Percentiles rank a stretch among this genome's conserved stretches.
phyloP scores from a whole-genome alignment of 202 grass and related monocot species.

The Bolboschoenoplectus hybrid region DNA sequence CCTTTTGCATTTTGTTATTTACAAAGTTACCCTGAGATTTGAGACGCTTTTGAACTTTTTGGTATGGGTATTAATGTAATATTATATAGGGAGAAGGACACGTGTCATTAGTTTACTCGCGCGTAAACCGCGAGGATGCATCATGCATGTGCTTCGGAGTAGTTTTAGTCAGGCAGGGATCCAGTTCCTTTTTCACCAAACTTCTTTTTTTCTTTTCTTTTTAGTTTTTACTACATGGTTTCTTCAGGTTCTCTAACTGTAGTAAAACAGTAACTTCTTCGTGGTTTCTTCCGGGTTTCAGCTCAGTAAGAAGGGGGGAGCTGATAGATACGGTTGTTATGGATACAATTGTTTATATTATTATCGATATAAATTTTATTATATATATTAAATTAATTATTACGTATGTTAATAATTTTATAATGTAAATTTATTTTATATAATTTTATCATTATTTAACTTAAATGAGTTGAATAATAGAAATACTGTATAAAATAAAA shows the following conservation, averaged over 20 bases:
- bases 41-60: not conserved
- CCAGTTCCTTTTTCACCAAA: not conserved
- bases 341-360: not conserved
- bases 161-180: not conserved
- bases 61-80: not conserved
- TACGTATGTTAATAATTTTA: no score
- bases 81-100: not conserved
- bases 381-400: no score
- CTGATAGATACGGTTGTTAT: no score
- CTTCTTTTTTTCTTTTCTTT: not conserved
- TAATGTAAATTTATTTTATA: no score
- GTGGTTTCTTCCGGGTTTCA: not conserved
- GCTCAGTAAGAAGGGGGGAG: not conserved
- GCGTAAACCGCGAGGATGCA: not conserved
- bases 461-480: no score
- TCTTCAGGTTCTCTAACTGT: slow-evolving; percentile 1
- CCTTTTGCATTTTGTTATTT: slow-evolving; percentile 15
- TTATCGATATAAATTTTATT: no score
- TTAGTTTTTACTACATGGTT: not conserved
- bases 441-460: no score
- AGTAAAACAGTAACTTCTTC: not conserved
- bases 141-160: not conserved
- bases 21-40: not conserved
- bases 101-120: not conserved
- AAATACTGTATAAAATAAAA: no score